Percentiles rank a stretch among this genome's conserved stretches.
phyloP scores from a whole-genome alignment of 208 protist species.

The Trypanosoma conorhini region DNA sequence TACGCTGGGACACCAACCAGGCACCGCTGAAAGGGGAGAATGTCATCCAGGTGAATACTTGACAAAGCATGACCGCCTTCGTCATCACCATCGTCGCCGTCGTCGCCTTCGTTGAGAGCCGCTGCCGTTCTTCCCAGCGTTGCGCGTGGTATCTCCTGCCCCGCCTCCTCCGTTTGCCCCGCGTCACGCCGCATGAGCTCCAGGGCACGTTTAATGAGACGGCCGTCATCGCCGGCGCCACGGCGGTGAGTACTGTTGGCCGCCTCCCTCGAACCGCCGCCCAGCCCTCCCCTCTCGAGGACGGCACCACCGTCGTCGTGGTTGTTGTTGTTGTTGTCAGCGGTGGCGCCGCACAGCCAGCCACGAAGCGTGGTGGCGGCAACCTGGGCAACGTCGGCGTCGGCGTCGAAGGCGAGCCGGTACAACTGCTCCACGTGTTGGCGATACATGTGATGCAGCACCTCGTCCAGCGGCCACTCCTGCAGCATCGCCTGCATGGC shows the following conservation, averaged over 20 bases:
- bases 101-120: not conserved
- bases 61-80: not conserved
- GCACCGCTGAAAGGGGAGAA: constrained; percentile 16
- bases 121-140: too few relatives aligned
- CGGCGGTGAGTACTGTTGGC: not conserved
- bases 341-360: constrained; percentile 25
- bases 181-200: constrained; percentile 11
- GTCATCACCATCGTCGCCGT: not conserved
- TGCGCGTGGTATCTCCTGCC: not conserved
- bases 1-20: not conserved
- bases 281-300: not conserved
- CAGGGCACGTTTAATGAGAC: constrained; percentile 20
- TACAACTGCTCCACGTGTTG: constrained; percentile 28
- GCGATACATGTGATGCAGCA: constrained; percentile 22
- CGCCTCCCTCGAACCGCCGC: not conserved
- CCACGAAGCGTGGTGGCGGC: constrained; percentile 28
- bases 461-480: constrained; percentile 12
- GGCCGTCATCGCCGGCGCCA: constrained; percentile 1
- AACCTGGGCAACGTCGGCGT: constrained; percentile 26
- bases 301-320: not conserved
- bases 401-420: constrained; percentile 28
- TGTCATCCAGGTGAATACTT: constrained; percentile 12
- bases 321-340: constrained; percentile 4
- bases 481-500: constrained; percentile 21
- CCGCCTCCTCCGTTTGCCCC: not conserved